Evolutionary conservation across 305 asterid species (phyloP).

Genomic region (Solanum hybrid): DNA sequence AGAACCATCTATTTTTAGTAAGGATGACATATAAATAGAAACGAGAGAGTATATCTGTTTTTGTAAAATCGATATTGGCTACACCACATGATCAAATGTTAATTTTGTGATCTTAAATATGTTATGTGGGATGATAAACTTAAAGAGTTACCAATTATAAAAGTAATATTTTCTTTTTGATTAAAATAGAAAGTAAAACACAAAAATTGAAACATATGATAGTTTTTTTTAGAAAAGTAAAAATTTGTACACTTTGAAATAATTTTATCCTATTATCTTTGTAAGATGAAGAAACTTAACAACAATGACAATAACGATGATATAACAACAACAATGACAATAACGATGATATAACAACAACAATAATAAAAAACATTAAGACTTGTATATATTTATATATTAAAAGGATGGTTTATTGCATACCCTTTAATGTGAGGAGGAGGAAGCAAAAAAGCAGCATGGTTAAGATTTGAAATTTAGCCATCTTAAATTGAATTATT

Average conservation of each 20-base stretch:
- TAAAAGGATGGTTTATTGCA: background rate
- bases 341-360: background rate
- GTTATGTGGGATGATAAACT: background rate
- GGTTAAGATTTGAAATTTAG: background rate
- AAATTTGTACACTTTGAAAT: background rate
- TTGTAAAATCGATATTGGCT: background rate
- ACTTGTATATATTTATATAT: background rate
- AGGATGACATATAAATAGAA: background rate
- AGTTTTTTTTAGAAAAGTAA: background rate
- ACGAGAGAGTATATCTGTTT: background rate
- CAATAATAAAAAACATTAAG: too few relatives aligned
- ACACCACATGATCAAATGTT: background rate
- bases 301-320: background rate
- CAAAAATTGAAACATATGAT: background rate
- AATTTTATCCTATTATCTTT: background rate
- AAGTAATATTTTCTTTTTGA: background rate
- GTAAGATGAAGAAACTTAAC: background rate
- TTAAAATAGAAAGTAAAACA: background rate
- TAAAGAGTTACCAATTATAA: background rate
- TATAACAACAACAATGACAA: too few relatives aligned
- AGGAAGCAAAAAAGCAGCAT: background rate
- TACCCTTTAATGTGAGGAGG: background rate
- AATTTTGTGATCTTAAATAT: background rate
- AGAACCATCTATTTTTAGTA: background rate
- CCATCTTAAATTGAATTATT: background rate